Base-by-base conservation (phyloP, 805 yeast species). In the Ogataea pignaliae region DNA sequence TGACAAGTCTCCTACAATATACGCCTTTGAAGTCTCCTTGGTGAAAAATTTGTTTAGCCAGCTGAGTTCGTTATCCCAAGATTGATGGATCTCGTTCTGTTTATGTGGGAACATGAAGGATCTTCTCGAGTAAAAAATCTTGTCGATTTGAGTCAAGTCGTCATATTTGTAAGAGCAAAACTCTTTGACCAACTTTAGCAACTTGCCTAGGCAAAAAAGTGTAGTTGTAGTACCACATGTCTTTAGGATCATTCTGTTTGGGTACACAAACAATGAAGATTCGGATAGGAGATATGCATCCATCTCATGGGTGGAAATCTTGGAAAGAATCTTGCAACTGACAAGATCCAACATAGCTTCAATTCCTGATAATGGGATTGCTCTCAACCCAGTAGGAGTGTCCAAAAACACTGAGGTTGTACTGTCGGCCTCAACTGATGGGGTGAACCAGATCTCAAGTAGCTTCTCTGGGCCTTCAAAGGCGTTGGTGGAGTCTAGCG, bases 211-310 rank as follows among this genome's bases (percentile, higher is more conserved):
- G 52, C 97, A 91, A 18, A 80, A 76, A 45, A 91, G 72, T 1
- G 96, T 84, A 1, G 96, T 88, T 1, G 98, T 91, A 3, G 97
- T 90, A 8, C 99, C 99, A 63, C 99, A 91, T 5, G 99, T 91
- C 65, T 91, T 91, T 59, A 91, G 73, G 40, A 91, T 81, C 50
- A 93, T 56, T 63, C 86, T 88, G 66, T 89, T 90, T 15, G 86
- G 81, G 61, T 83, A 91, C 26, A 93, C 95, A 66, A 91, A 90
- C 58, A 93, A 68, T 14, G 96, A 86, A 38, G 95, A 85, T 66
- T 91, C 99, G 45, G 91, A 82, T 48, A 91, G 74, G 46, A 91
- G 73, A 57, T 87, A 91, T 3, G 97, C 89, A 60, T 89, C 95
- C 68, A 89, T 65, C 30, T 68, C 70, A 10, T 67, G 56, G 3